Evolutionary conservation across 2,329 filamentous ascomycete genomes (phyloP).

Genomic region (Salinomyces thailandicus): DNA sequence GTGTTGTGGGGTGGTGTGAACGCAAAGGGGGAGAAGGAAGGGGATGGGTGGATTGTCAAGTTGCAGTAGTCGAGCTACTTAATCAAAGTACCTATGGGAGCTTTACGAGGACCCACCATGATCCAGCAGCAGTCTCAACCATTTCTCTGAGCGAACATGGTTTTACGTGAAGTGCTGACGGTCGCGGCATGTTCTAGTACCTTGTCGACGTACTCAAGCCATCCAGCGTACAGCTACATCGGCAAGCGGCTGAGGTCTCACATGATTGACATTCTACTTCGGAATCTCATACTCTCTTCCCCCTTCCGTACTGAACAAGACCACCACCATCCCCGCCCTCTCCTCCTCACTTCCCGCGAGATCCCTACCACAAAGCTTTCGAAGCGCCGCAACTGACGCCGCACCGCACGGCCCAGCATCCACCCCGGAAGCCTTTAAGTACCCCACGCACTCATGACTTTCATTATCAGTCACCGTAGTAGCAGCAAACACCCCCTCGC

Average conservation of each 20-base stretch:
- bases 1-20: conserved; percentile 36
- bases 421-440: conserved; percentile 41
- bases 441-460: conserved; percentile 47
- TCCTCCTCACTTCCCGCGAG: conserved; percentile 26
- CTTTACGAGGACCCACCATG: too few relatives aligned
- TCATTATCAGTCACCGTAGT: conserved; percentile 53
- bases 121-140: too few relatives aligned
- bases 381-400: conserved; percentile 48
- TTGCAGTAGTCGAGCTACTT: too few relatives aligned
- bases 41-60: conserved; percentile 36
- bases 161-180: too few relatives aligned
- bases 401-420: conserved; percentile 54
- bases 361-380: conserved; percentile 33
- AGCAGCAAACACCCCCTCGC: conserved; percentile 48
- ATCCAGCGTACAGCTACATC: too few relatives aligned
- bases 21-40: conserved; percentile 33
- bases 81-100: too few relatives aligned
- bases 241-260: too few relatives aligned
- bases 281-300: conserved; percentile 39
- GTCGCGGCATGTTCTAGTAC: too few relatives aligned
- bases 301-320: conserved; percentile 60
- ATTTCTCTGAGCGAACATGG: too few relatives aligned
- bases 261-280: too few relatives aligned
- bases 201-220: too few relatives aligned
- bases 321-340: conserved; percentile 43